Evolutionary conservation across 805 yeast genomes (phyloP).

Genomic region (Barnettozyma populi): DNA sequence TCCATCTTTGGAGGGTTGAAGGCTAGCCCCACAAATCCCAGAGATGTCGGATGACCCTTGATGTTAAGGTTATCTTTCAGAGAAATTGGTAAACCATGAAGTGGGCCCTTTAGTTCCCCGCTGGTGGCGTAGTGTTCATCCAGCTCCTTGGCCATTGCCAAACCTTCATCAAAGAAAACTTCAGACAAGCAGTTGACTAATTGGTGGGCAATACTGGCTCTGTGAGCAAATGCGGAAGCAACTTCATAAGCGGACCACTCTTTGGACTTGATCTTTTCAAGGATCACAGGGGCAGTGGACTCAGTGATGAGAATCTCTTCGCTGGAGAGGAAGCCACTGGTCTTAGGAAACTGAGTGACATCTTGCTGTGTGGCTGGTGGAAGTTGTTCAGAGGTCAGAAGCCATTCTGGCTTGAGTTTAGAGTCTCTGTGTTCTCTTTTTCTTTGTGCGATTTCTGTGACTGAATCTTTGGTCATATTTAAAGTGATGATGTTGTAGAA

Average conservation of each 20-base stretch:
- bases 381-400: conserved; percentile 17
- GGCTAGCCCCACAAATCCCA: conserved; percentile 46
- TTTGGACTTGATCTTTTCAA: conserved; percentile 27
- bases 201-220: conserved; percentile 58
- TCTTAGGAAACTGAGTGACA: conserved; percentile 32
- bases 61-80: conserved; percentile 58
- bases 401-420: conserved; percentile 42
- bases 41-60: conserved; percentile 48
- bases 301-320: conserved; percentile 32
- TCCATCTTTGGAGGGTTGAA: conserved; percentile 9
- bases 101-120: conserved; percentile 52
- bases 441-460: conserved; percentile 35
- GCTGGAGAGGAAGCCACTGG: conserved; percentile 30
- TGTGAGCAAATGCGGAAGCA: conserved; percentile 22
- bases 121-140: conserved; percentile 45
- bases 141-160: conserved; percentile 45
- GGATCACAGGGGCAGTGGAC: conserved; percentile 13
- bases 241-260: conserved; percentile 40
- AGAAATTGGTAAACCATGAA: conserved; percentile 66
- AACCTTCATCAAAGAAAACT: conserved; percentile 59
- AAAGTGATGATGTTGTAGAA: no score
- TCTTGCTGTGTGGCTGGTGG: conserved; percentile 27
- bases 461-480: conserved; percentile 20
- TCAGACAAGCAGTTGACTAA: conserved; percentile 55
- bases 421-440: conserved; percentile 36